Conservation (phyloP, 1,284 basidiomycete species). For the Mycocalia duriaeana region DNA sequence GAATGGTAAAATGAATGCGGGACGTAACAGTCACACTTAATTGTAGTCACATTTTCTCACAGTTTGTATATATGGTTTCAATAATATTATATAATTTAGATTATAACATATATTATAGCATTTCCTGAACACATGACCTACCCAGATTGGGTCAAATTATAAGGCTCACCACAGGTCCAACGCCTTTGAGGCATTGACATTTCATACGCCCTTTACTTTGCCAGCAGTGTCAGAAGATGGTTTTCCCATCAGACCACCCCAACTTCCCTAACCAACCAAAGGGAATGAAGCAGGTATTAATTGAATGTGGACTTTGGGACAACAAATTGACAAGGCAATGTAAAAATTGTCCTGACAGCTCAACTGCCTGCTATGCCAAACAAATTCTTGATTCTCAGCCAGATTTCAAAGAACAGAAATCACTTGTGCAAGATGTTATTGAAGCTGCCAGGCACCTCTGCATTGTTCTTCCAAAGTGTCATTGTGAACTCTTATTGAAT, state of each 20-base stretch:
- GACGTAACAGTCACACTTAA: too few relatives aligned
- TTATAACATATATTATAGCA: too few relatives aligned
- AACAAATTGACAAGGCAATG: slow-evolving; percentile 10
- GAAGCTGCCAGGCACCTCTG: slow-evolving; percentile 18
- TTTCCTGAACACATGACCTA: too few relatives aligned
- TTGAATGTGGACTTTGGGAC: slow-evolving; percentile 12
- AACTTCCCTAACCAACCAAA: slow-evolving; percentile 10
- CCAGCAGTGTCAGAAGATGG: too few relatives aligned
- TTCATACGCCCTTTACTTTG: too few relatives aligned
- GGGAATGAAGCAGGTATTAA: slow-evolving; percentile 15
- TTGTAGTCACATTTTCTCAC: too few relatives aligned
- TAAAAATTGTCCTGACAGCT: slow-evolving; percentile 10
- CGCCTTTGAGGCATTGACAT: too few relatives aligned
- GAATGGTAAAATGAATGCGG: too few relatives aligned
- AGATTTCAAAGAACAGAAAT: slow-evolving; percentile 18
- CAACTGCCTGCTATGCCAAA: slow-evolving; percentile 14
- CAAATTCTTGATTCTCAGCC: slow-evolving; percentile 16
- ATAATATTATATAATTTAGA: too few relatives aligned
- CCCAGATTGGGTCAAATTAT: too few relatives aligned
- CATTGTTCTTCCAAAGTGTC: slow-evolving; percentile 17
- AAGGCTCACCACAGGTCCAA: too few relatives aligned
- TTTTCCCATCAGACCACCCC: background rate
- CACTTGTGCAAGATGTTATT: slow-evolving; percentile 21
- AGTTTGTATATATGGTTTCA: too few relatives aligned
- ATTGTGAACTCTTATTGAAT: slow-evolving; percentile 17